phyloP scores from a whole-genome alignment of 352 stramenopile genomes.

The Globisporangium alternatum region DNA sequence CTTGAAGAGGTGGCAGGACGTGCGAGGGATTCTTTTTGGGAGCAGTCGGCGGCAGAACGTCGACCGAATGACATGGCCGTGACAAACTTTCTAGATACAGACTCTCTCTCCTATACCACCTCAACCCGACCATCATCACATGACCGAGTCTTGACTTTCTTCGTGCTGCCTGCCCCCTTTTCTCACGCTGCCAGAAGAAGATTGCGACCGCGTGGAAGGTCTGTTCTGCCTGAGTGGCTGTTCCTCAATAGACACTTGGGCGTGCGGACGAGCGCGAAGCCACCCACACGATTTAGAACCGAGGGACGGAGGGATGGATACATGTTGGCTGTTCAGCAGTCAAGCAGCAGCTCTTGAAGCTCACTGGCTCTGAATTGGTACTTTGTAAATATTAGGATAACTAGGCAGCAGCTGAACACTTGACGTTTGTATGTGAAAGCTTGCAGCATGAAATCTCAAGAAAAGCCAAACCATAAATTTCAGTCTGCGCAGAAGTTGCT shows the following conservation, averaged over 20 bases:
- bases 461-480: neutral
- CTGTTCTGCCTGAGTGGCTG: neutral
- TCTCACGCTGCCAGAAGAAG: too few species aligned
- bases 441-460: neutral
- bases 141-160: too few species aligned
- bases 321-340: neutral
- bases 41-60: too few species aligned
- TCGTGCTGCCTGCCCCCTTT: too few species aligned
- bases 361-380: neutral
- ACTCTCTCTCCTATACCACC: too few species aligned
- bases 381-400: neutral
- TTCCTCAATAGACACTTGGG: neutral
- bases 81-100: too few species aligned
- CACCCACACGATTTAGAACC: too few species aligned
- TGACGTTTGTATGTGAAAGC: neutral
- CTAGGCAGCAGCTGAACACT: neutral
- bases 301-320: neutral
- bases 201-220: neutral
- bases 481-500: neutral
- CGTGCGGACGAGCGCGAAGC: neutral
- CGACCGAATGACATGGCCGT: too few species aligned
- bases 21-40: too few species aligned
- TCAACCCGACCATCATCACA: too few species aligned
- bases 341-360: neutral
- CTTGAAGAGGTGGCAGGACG: too few species aligned